A percentile compares a stretch with the other conserved stretches of the same genome.
Evolutionary conservation across 345 rosid species (phyloP).

Genomic region (Melaleuca quinquenervia): DNA sequence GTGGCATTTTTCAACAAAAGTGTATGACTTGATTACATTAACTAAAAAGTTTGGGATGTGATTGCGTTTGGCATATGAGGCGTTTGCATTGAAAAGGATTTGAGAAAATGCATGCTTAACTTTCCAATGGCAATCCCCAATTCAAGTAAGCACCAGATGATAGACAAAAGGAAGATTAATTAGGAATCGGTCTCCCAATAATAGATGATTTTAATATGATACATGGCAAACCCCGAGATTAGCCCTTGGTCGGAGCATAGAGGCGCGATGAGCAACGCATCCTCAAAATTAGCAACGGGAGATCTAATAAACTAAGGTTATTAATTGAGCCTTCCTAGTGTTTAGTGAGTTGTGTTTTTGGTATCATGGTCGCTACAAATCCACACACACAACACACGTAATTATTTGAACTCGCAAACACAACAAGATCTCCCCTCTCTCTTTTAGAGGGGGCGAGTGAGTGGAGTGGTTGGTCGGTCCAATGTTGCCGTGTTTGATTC

Average conservation of each 20-base stretch:
- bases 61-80: neutral
- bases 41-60: neutral
- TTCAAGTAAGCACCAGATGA: neutral
- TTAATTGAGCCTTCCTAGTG: slow-evolving; percentile 11
- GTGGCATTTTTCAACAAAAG: no score
- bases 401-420: neutral
- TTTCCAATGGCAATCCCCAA: neutral
- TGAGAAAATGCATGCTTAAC: neutral
- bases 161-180: neutral
- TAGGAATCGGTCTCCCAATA: neutral
- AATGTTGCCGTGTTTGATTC: slow-evolving; percentile 51
- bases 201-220: neutral
- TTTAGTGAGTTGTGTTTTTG: slow-evolving; percentile 39
- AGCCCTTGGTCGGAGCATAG: slow-evolving; percentile 8
- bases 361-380: slow-evolving; percentile 5
- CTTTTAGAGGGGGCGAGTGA: neutral
- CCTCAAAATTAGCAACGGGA: slow-evolving; percentile 17
- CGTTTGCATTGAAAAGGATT: neutral
- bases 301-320: neutral
- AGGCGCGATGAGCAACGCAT: slow-evolving; percentile 10
- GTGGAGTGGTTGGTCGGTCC: slow-evolving; percentile 47
- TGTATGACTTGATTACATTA: neutral
- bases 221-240: slow-evolving; percentile 1
- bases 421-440: neutral
- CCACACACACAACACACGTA: neutral